Conservation (phyloP, 73 alveolate genomes). For the Tetrahymena malaccensis region DNA sequence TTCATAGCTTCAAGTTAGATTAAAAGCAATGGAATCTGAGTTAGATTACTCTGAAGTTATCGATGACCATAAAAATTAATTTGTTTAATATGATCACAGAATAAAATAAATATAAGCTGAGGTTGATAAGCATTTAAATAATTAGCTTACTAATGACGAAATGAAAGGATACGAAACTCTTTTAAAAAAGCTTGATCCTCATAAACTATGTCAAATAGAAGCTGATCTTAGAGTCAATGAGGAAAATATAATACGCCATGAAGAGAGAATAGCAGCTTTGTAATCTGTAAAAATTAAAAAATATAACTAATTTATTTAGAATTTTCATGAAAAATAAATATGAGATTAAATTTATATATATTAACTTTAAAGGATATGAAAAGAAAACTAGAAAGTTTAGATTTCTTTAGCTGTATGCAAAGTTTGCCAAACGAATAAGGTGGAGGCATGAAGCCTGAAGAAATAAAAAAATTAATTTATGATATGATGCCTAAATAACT, state of each 20-base stretch:
- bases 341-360: too few species aligned
- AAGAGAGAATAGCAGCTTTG: neutral
- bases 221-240: slow-evolving; percentile 27
- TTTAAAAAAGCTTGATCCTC: slow-evolving; percentile 33
- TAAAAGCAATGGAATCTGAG: neutral
- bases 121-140: neutral
- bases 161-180: neutral
- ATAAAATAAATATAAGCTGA: neutral
- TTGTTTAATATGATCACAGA: neutral
- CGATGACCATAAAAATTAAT: neutral
- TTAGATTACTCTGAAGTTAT: neutral
- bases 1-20: neutral
- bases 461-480: neutral
- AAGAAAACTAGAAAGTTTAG: neutral
- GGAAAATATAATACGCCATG: slow-evolving; percentile 9
- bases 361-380: too few species aligned
- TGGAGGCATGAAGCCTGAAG: neutral
- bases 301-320: neutral
- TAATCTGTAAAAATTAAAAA: neutral
- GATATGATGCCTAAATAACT: neutral
- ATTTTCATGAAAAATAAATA: neutral
- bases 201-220: slow-evolving; percentile 27
- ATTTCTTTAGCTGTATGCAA: neutral
- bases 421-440: neutral
- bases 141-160: neutral